These are phyloP conservation scores for Apium graveolens DNA, from an alignment of 129 eudicot species.

Conservation along the genomic window DNA sequence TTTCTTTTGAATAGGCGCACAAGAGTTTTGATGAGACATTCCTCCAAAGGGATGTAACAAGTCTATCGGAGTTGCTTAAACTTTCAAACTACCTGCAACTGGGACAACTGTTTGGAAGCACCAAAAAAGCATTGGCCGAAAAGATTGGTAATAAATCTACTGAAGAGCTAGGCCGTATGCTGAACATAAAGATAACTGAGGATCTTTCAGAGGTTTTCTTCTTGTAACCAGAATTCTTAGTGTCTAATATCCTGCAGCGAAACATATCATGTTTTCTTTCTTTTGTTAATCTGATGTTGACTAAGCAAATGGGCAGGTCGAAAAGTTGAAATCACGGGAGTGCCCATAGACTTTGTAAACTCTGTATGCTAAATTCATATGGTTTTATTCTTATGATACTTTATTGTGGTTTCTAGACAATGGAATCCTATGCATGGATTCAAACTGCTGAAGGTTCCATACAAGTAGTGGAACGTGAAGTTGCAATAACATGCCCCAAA, in stretches of 20 bases:
- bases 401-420: conserved; percentile 28
- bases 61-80: conserved; percentile 70
- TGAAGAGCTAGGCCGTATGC: conserved; percentile 78
- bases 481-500: conserved; percentile 68
- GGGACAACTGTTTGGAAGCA: conserved; percentile 67
- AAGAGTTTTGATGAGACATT: conserved; percentile 78
- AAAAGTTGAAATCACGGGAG: conserved; percentile 62
- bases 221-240: conserved; percentile 21
- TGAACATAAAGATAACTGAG: conserved; percentile 44
- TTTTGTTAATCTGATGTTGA: conserved; percentile 10
- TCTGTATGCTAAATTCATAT: background rate
- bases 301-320: conserved; percentile 49
- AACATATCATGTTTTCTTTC: background rate
- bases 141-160: conserved; percentile 77
- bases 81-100: conserved; percentile 73
- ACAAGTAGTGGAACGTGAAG: conserved; percentile 76
- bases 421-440: conserved; percentile 81
- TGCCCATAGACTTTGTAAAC: conserved; percentile 21
- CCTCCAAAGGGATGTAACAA: conserved; percentile 63
- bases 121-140: conserved; percentile 80
- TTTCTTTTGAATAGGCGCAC: conserved; percentile 41
- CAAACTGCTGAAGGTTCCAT: conserved; percentile 78
- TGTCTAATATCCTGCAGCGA: background rate
- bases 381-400: background rate
- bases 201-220: conserved; percentile 77